Evolutionary conservation across 257 asterid genomes (phyloP), one percentile per base, ranked within the genome.

Genomic region (Nicotiana benthamiana): DNA sequence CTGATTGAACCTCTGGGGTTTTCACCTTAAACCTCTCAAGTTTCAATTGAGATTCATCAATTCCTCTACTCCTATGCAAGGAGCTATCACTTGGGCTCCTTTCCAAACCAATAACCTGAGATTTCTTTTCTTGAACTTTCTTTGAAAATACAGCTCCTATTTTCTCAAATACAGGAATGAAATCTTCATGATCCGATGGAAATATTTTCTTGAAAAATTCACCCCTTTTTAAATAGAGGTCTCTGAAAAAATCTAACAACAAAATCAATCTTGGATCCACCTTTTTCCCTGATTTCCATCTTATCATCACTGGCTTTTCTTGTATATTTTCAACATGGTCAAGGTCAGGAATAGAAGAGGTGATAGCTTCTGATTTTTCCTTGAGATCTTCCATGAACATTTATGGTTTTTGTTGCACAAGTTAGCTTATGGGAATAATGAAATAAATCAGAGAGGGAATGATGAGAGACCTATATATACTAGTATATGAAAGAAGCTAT

Each of bases 131-230:
- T 15, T 62, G 56, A 20, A 46, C 70, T 0, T 79, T 46, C 17
- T 28, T 79, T 56, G 30, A 40, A 12, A 56, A n/a, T 2, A 79
- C 20, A 2, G 17, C 76, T 17, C 46, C 74, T 56, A 80, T 53
- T 56, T 80, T 68, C 48, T 67, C 75, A 64, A 81, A 81, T 5
- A 81, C 40, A 26, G 32, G 80, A 27, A 15, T 30, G 4, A 72
- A 70, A 22, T 68, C 83, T 8, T 70, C 72, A 59, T 77, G 67
- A 20, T 53, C 46, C 2, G 18, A 76, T 11, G 80, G 79, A 9
- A 68, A 80, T 24, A 80, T 70, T 80, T 57, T 57, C 36, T 80
- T 70, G 75, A 80, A 68, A 51, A 80, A 70, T 15, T 80, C 83
- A 13, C 28, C 30, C 12, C 79, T 32, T 43, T 36, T 56, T 22